Conservation (phyloP, 108 stramenopile species). For the Schizochytrium sp. region DNA sequence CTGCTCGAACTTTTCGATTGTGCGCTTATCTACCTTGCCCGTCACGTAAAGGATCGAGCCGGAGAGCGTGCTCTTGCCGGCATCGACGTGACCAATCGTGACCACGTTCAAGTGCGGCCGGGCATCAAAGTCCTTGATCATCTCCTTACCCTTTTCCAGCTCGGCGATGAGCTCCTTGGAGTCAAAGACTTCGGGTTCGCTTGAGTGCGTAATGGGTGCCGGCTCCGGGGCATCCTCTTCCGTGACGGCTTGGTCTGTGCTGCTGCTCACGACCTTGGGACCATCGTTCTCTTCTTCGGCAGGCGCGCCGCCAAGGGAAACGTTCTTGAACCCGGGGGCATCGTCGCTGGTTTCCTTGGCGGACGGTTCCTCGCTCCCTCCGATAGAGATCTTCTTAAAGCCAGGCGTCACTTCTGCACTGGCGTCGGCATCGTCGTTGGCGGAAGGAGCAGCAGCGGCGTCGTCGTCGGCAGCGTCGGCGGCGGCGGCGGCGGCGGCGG, state of each 20-base stretch:
- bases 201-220: not conserved
- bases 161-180: not conserved
- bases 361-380: constrained; percentile 72
- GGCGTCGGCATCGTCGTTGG: constrained; percentile 48
- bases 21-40: constrained; percentile 96
- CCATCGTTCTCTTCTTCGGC: not conserved
- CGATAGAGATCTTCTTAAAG: constrained; percentile 70
- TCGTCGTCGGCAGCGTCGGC: not conserved
- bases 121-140: not conserved
- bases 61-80: constrained; percentile 93
- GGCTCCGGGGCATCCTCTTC: not conserved
- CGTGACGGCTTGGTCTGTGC: not conserved
- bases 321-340: constrained; percentile 41
- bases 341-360: constrained; percentile 29
- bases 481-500: not conserved
- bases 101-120: constrained; percentile 3
- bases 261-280: not conserved
- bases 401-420: not conserved
- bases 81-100: constrained; percentile 64
- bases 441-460: not conserved
- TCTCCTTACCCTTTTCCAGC: not conserved
- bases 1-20: constrained; percentile 91
- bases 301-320: constrained; percentile 66
- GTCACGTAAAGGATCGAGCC: constrained; percentile 96
- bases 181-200: not conserved